Conservation (phyloP, 371 early-diverging fungal genomes). For the Zychaea mexicana region DNA sequence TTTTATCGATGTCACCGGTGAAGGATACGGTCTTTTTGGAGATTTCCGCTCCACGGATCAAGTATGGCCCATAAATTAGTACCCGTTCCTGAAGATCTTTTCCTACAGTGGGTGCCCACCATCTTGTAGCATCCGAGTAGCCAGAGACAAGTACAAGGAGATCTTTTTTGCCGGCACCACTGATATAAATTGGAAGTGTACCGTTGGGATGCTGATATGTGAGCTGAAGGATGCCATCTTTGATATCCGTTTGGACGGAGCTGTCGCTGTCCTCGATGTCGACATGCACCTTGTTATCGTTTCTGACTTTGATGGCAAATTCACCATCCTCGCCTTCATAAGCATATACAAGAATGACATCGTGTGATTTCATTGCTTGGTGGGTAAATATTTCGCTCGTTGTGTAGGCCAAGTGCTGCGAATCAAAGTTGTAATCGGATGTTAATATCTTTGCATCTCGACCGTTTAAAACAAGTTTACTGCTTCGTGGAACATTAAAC, state of each 20-base stretch:
- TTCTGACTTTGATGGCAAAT: slow-evolving; percentile 19
- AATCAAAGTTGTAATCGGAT: slow-evolving; percentile 22
- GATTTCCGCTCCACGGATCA: slow-evolving; percentile 20
- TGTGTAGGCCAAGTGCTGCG: slow-evolving; percentile 24
- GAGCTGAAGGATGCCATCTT: slow-evolving; percentile 12
- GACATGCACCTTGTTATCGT: neutral
- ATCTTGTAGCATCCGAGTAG: slow-evolving; percentile 12
- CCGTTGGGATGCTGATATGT: slow-evolving; percentile 24
- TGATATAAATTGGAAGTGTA: slow-evolving; percentile 8
- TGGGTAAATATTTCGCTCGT: slow-evolving; percentile 27
- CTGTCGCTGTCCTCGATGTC: neutral
- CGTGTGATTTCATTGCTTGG: slow-evolving; percentile 10
- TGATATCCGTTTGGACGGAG: neutral
- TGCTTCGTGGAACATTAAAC: slow-evolving; percentile 8
- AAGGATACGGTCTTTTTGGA: slow-evolving; percentile 8
- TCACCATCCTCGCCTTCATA: slow-evolving; percentile 23
- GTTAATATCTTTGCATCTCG: slow-evolving; percentile 26
- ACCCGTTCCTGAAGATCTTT: slow-evolving; percentile 8
- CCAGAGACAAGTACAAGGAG: slow-evolving; percentile 17
- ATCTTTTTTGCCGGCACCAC: slow-evolving; percentile 1
- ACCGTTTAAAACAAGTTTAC: slow-evolving; percentile 18
- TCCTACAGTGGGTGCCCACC: slow-evolving; percentile 18
- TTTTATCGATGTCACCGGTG: slow-evolving; percentile 19
- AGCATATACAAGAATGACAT: slow-evolving; percentile 22
- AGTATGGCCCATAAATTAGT: slow-evolving; percentile 24